phyloP scores from a whole-genome alignment of 495 filamentous ascomycete species.

The Choiromyces venosus region DNA sequence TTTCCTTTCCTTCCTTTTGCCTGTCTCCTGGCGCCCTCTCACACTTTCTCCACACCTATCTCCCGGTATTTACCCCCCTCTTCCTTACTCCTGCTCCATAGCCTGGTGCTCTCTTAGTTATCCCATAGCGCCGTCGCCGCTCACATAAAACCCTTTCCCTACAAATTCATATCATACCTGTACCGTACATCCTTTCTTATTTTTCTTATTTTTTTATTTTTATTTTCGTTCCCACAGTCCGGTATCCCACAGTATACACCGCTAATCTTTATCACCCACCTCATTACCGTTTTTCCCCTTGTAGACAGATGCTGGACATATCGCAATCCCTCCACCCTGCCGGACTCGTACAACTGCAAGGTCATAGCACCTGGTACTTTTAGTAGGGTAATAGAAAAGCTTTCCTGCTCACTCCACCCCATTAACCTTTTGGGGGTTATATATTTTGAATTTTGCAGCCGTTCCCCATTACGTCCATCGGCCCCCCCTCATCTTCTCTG shows the following conservation, averaged over 20 bases:
- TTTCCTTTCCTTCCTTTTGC: slow-evolving; percentile 18
- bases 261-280: slow-evolving; percentile 18
- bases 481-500: background rate
- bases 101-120: background rate
- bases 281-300: background rate
- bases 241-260: slow-evolving; percentile 21
- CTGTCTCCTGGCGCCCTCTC: background rate
- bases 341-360: background rate
- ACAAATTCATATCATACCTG: slow-evolving; percentile 5
- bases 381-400: background rate
- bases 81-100: background rate
- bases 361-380: background rate
- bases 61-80: background rate
- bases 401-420: slow-evolving; percentile 27
- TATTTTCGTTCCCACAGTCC: slow-evolving; percentile 23
- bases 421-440: slow-evolving; percentile 32
- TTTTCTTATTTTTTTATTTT: slow-evolving; percentile 10
- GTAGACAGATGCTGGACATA: background rate
- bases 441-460: slow-evolving; percentile 34
- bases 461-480: slow-evolving; percentile 30
- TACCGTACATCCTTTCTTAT: slow-evolving; percentile 17
- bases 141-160: background rate
- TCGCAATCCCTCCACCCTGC: background rate
- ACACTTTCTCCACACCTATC: background rate
- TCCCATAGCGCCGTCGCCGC: background rate